phyloP scores from a whole-genome alignment of 2,329 filamentous ascomycete genomes.

The Cryphonectria parasitica region DNA sequence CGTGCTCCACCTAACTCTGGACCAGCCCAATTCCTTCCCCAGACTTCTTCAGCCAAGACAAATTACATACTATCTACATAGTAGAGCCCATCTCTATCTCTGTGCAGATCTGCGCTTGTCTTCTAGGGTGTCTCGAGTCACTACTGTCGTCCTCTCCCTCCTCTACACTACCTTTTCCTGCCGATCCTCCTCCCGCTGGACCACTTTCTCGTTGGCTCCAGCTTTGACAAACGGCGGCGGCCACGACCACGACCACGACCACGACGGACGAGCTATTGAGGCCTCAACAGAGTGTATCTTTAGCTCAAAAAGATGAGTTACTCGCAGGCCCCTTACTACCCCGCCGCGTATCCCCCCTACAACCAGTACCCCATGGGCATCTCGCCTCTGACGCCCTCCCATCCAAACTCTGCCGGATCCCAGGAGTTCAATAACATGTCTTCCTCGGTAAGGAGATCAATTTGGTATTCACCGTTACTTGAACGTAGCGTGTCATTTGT shows the following conservation, averaged over 20 bases:
- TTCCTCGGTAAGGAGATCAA: slow-evolving; percentile 52
- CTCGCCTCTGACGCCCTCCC: slow-evolving; percentile 57
- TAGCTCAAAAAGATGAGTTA: slow-evolving; percentile 52
- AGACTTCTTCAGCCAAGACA: neutral
- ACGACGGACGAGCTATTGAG: neutral
- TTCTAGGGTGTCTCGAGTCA: neutral
- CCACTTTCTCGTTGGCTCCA: neutral
- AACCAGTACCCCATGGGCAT: slow-evolving; percentile 57
- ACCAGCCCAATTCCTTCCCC: neutral
- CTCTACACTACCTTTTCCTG: neutral
- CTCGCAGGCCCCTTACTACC: slow-evolving; percentile 52
- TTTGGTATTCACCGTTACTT: neutral
- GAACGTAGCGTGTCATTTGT: slow-evolving; percentile 20
- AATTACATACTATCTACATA: neutral
- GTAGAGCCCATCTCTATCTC: neutral
- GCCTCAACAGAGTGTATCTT: neutral
- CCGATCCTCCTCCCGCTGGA: neutral
- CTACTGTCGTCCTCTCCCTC: neutral
- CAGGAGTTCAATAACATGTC: slow-evolving; percentile 60
- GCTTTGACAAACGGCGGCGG: neutral
- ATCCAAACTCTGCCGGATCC: slow-evolving; percentile 57
- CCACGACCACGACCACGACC: no score
- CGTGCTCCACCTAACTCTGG: neutral
- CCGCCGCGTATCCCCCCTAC: slow-evolving; percentile 43
- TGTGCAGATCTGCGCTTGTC: neutral